These are phyloP conservation scores for Didymella lethalis DNA, from an alignment of 2,329 filamentous ascomycete genomes.

Conservation along the genomic window DNA sequence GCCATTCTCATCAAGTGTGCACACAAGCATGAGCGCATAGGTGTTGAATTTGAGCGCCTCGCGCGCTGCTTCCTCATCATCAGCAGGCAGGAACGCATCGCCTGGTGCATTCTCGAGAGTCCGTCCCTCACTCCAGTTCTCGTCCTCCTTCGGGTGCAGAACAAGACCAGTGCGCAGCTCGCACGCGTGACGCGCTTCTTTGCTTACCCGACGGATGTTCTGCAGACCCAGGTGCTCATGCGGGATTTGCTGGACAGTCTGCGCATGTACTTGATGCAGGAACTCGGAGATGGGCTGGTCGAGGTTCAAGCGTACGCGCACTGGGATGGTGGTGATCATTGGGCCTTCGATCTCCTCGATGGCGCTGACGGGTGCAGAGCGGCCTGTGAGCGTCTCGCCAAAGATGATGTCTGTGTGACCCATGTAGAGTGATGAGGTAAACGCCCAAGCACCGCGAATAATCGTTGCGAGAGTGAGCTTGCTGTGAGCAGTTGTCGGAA, in stretches of 20 bases:
- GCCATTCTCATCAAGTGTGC: slow-evolving; percentile 64
- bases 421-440: slow-evolving; percentile 64
- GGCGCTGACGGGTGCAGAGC: slow-evolving; percentile 56
- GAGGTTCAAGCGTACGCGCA: slow-evolving; percentile 59
- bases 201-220: slow-evolving; percentile 60
- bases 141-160: slow-evolving; percentile 48
- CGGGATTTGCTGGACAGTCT: slow-evolving; percentile 65
- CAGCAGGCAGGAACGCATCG: slow-evolving; percentile 62
- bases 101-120: slow-evolving; percentile 51
- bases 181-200: slow-evolving; percentile 46
- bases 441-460: slow-evolving; percentile 67
- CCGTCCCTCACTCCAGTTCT: slow-evolving; percentile 26
- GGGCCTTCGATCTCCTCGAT: slow-evolving; percentile 66
- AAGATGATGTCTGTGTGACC: slow-evolving; percentile 64
- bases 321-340: slow-evolving; percentile 67
- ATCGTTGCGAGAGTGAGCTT: slow-evolving; percentile 60
- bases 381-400: slow-evolving; percentile 67
- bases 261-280: slow-evolving; percentile 64
- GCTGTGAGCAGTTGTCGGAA: slow-evolving; percentile 40
- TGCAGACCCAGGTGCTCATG: slow-evolving; percentile 71
- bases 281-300: slow-evolving; percentile 59
- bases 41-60: slow-evolving; percentile 66
- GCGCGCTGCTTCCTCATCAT: slow-evolving; percentile 64
- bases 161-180: slow-evolving; percentile 49
- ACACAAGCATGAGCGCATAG: slow-evolving; percentile 72